Base-by-base conservation (phyloP, 768 basidiomycete species). In the Suillus fuscotomentosus region DNA sequence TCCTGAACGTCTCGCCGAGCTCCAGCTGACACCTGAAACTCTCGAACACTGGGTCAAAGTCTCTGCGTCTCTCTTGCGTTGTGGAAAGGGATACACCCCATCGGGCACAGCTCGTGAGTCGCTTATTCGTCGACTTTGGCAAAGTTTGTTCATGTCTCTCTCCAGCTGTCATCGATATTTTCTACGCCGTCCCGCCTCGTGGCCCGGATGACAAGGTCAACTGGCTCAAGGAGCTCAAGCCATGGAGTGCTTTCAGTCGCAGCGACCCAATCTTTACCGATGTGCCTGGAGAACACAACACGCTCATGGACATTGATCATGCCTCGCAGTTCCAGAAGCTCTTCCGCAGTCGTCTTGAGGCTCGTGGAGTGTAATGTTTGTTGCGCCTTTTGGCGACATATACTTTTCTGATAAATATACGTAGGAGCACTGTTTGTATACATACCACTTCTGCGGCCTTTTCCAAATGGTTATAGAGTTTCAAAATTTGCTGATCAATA, bases 251-350 rank as follows among this genome's bases (percentile, higher is more conserved):
- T 0, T 73, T 67, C 68, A 64, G 72, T 45, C 73, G 72, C 9
- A 15, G 42, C 36, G 69, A 75, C 53, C 62, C 72, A 8, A 6
- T 62, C 8, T 74, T 64, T 10, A 74, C 62, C 0, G 73, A 74
- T 13, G 73, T 74, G 5, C 73, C 73, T 2, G 73, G 73, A 27
- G 67, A 72, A 11, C 73, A 74, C 54, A 72, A 73, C 60, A 75
- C 74, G 2, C 67, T 74, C 34, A 75, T 74, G 74, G 73, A 74
- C 64, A 65, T 72, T 53, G 74, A 75, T 60, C 72, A 73, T 48
- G 73, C 73, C 17, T 72, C 73, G 3, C 67, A 63, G 1, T 75
- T 73, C 68, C 72, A 73, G 57, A 73, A 71, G 64, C 66, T 74
- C 54, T 71, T 74, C 67, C 74, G 74, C 31, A 51, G 3, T 39